Base-by-base conservation (phyloP, 176 grass and related monocot genomes). In the Eragrostis nindensis region DNA sequence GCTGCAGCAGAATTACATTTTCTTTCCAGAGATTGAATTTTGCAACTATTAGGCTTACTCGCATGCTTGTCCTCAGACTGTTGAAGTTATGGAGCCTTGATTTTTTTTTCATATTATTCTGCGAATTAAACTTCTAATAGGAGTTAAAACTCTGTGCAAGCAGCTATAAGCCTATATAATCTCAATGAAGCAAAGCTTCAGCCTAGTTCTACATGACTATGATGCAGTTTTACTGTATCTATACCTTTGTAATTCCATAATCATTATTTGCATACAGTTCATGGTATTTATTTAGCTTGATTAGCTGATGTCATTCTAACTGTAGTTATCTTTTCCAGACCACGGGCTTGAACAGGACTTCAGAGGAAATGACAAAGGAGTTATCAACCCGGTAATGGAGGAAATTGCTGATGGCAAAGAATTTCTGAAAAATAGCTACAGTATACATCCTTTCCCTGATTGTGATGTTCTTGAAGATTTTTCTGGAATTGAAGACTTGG, bases 351-450 rank as follows among this genome's bases (percentile, higher is more conserved):
- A 83, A 64, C 56, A 70, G 60, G 84, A 79, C 30, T 68, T 70
- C 21, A 82, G 55, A 68, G 74, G 24, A 36, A 90, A 76, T 7
- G 14, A 60, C 38, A 55, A 54, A 68, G 47, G 60, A 38, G 36
- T 87, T 67, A 73, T 73, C 27, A 32, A 57, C 19, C 26, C 78
- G 22, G 43, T 68, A 74, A 82, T 7, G 7, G 74, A 82, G 42
- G 86, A 93, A 85, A 86, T 26, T 80, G 40, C 73, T 11, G 64
- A 90, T 68, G 74, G 73, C 76, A 78, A 86, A 64, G 84, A 93
- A 81, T 48, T 84, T 64, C 82, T 77, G 29, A 93, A 99, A 74
- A 67, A 73, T 75, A 84, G 71, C 78, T 87, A 91, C 60, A 86
- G 75, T 41, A 73, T 90, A 60, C 77, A 85, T 66, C 79, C 84